Evolutionary conservation across 208 protist species (phyloP), one percentile per base, ranked within the genome.

Genomic region (Trypanosoma boissoni): DNA sequence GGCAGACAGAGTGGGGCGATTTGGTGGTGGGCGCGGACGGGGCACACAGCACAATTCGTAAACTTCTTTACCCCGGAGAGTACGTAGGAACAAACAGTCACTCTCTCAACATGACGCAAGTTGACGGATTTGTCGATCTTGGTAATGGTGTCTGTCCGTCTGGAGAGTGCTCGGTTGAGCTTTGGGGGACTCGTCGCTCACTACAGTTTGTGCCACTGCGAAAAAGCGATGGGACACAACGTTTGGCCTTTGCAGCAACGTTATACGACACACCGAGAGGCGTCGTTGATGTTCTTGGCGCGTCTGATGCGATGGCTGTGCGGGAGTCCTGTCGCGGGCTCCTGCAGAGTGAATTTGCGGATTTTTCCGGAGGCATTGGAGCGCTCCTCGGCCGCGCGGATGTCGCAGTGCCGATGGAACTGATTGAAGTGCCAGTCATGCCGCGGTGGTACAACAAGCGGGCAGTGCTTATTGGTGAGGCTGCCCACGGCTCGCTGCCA

Each of bases 1-100:
- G 86, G 1, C 57, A 63, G 2, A 82, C 86, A 7, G 86, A 93
- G 68, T 95, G 86, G 84, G 89, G 89, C 2, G 89, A 95, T 53
- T 76, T 95, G 7, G 86, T 95, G 32, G 89, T 95, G 2, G 86
- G 89, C 7, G 89, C 89, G 7, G 89, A 95, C 49, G 89, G 89
- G 16, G 86, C 90, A 73, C 67, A 88, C 72, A 92, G 83, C 53
- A 91, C 80, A 0, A 71, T 95, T 14, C 83, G 89, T 1, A 59
- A 64, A 18, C 60, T 95, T n/a, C 56, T 95, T 14, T 92, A 95
- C 50, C 86, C 86, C 6, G 67, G 45, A 43, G 83, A 95, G 70
- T 72, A 83, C 45, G 63, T 89, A 36, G 83, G 76, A 36, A 87
- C 72, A 0, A 86, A 78, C 54, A 78, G 56, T 59, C 66, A 71